Base-by-base conservation (phyloP, 1,139 yeast genomes). In the Kluyveromyces marxianus region DNA sequence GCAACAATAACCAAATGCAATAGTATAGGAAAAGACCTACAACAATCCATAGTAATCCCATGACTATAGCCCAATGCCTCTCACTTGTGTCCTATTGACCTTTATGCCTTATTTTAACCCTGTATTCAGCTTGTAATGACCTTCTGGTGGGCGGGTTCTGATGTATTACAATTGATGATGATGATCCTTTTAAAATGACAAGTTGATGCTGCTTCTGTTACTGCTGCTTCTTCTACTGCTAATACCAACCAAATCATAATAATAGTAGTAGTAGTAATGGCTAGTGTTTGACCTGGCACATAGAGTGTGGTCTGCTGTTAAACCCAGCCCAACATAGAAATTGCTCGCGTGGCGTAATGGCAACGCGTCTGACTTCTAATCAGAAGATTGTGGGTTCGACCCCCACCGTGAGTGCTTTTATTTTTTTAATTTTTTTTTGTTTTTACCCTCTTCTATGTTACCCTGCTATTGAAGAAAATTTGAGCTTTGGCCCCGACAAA, bases 331-430 rank as follows among this genome's bases (percentile, higher is more conserved):
- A 14, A 14, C 21, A 14, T 26, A 37, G 25, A 26, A 34, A 7
- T 34, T 4, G 76, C 76, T 72, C 71, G 75, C 70, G 75, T 73
- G 73, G 77, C 77, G 76, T 71, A 73, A 73, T 72, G 77, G 77
- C 75, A 73, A 72, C 76, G 77, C 77, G 76, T 72, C 75, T 71
- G 76, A 73, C 77, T 73, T 72, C 76, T 72, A 69, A 72, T 72
- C 76, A 71, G 76, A 71, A 71, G 76, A 71, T 71, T 72, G 74
- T 69, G 76, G 77, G 77, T 72, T 72, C 77, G 77, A 72, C 75
- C 74, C 77, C 76, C 76, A 69, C 71, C 75, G 69, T 70, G 76
- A 72, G 76, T 70, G 74, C 63, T 60, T 60, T 50, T 50, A 35
- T 34, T 10, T 36, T 30, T 37, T 31, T 10, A 4, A 7, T 26